These are phyloP conservation scores for Colletotrichum trifolii DNA, from an alignment of 2,329 filamentous ascomycete species.

Conservation along the genomic window DNA sequence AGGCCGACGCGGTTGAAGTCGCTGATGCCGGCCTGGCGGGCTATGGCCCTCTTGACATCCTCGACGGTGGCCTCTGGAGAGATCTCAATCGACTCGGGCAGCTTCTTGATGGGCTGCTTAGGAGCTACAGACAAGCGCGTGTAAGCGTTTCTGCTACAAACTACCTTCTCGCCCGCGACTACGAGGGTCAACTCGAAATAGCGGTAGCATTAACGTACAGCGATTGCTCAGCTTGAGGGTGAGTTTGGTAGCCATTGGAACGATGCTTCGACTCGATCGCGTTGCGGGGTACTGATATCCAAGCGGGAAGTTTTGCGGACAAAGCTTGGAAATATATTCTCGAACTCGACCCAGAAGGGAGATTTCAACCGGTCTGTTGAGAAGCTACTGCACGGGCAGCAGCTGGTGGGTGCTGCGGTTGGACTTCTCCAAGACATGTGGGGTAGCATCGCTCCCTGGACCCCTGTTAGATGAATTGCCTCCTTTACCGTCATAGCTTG, in stretches of 20 bases:
- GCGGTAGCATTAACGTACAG: conserved; percentile 42
- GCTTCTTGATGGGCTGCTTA: conserved; percentile 63
- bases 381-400: conserved; percentile 31
- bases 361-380: conserved; percentile 9
- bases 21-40: conserved; percentile 59
- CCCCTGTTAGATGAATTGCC: neutral
- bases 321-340: no score
- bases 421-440: conserved; percentile 19
- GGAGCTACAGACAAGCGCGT: conserved; percentile 47
- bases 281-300: conserved; percentile 11
- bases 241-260: conserved; percentile 46
- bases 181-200: neutral
- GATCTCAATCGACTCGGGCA: conserved; percentile 63
- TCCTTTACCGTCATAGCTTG: no score
- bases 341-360: no score
- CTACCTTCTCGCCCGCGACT: neutral
- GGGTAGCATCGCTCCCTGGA: neutral
- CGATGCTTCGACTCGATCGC: no score
- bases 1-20: conserved; percentile 73
- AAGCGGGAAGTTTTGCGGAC: no score
- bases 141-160: conserved; percentile 13
- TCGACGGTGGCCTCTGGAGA: conserved; percentile 66
- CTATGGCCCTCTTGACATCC: conserved; percentile 67
- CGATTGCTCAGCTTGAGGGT: conserved; percentile 57
- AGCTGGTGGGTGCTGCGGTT: neutral